These are phyloP conservation scores for Camelina hispida DNA, from an alignment of 345 rosid species.

Conservation along the genomic window DNA sequence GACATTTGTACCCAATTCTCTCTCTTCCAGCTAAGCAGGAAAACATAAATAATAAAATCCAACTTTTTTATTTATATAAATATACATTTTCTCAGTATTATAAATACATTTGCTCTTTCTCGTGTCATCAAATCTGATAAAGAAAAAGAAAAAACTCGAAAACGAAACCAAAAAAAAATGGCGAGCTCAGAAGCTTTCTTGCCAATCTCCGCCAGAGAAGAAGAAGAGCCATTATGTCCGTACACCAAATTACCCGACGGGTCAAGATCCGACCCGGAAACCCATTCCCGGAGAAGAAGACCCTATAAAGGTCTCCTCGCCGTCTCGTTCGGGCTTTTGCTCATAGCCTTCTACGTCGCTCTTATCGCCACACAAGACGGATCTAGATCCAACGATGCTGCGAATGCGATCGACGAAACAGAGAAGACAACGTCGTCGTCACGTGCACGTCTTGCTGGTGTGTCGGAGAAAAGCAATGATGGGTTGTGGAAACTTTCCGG, in stretches of 20 bases:
- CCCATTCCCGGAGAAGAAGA: conserved; percentile 25
- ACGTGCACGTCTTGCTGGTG: conserved; percentile 65
- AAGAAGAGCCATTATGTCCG: conserved; percentile 33
- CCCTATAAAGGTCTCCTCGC: conserved; percentile 45
- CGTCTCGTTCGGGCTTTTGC: conserved; percentile 42
- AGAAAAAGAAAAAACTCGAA: conserved; percentile 21
- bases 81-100: conserved; percentile 8
- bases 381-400: conserved; percentile 35
- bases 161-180: conserved; percentile 23
- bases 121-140: conserved; percentile 39
- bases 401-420: conserved; percentile 12
- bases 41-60: conserved; percentile 15
- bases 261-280: conserved; percentile 42
- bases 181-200: conserved; percentile 42
- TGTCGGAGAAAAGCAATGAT: conserved; percentile 75
- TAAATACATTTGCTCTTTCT: conserved; percentile 29
- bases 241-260: conserved; percentile 31
- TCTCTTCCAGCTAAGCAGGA: conserved; percentile 45
- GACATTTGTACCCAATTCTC: conserved; percentile 11
- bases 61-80: not conserved
- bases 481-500: conserved; percentile 31
- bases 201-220: conserved; percentile 41
- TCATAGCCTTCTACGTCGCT: conserved; percentile 41
- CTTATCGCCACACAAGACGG: conserved; percentile 41
- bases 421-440: conserved; percentile 31